Percentiles rank a stretch among this genome's conserved stretches.
Evolutionary conservation across 1,284 basidiomycete genomes (phyloP).

Genomic region (Cryptococcus sp.): DNA sequence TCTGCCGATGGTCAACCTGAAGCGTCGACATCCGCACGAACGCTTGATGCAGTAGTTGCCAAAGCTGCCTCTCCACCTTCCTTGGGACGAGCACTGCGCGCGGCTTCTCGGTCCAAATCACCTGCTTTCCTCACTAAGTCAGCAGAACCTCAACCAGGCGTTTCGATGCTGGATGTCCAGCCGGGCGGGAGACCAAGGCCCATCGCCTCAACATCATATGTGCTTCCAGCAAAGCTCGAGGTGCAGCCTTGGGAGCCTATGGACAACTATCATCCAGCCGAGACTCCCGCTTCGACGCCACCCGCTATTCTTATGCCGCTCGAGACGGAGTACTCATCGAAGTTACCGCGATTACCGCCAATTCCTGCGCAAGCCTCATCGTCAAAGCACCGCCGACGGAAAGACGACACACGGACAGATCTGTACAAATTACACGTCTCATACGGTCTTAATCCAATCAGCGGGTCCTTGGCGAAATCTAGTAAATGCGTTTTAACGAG

Average conservation of each 20-base stretch:
- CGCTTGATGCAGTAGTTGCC: neutral
- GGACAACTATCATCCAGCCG: slow-evolving; percentile 42
- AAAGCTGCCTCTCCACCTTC: neutral
- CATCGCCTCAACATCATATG: slow-evolving; percentile 8
- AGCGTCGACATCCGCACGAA: slow-evolving; percentile 11
- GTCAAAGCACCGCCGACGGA: slow-evolving; percentile 26
- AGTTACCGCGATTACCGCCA: slow-evolving; percentile 39
- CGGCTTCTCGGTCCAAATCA: neutral
- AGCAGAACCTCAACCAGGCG: neutral
- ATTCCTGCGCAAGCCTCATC: slow-evolving; percentile 21
- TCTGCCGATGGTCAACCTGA: slow-evolving; percentile 2
- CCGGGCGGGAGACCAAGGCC: slow-evolving; percentile 10
- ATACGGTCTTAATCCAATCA: slow-evolving; percentile 43
- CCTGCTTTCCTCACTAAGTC: neutral
- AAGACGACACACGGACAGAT: slow-evolving; percentile 32
- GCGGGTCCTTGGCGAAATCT: slow-evolving; percentile 35
- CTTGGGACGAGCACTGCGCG: neutral
- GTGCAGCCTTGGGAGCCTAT: slow-evolving; percentile 41
- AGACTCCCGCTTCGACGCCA: slow-evolving; percentile 18
- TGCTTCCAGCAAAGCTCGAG: slow-evolving; percentile 12
- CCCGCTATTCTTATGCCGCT: slow-evolving; percentile 41
- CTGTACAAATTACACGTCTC: slow-evolving; percentile 36
- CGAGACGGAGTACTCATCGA: slow-evolving; percentile 36
- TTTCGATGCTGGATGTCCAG: slow-evolving; percentile 16
- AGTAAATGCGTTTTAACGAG: slow-evolving; percentile 45